Conservation (phyloP, 306 rosid genomes). For the Cucurbita maxima region DNA sequence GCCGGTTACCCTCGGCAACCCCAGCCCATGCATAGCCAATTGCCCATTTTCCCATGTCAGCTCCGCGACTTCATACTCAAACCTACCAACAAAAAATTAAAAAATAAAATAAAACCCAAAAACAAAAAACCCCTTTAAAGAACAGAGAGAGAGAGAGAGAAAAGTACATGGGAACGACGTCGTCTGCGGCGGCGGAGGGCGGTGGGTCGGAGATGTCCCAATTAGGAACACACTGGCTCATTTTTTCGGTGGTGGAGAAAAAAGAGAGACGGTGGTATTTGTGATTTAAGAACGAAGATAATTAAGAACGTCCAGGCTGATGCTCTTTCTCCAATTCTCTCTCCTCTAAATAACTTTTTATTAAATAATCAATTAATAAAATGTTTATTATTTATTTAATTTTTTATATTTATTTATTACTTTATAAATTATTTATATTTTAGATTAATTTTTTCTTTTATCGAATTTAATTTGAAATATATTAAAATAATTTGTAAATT, state of each 20-base stretch:
- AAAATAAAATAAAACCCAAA: neutral
- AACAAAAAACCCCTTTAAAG: neutral
- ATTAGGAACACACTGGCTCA: constrained; percentile 88
- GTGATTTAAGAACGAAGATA: neutral
- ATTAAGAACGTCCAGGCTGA: neutral
- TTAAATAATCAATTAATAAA: no score
- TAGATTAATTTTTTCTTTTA: no score
- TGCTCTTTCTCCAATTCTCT: no score
- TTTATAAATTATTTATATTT: no score
- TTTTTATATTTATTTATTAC: no score
- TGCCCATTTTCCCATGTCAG: constrained; percentile 94
- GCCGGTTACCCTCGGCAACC: constrained; percentile 32
- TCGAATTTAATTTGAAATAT: no score
- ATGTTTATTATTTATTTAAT: no score
- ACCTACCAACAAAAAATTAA: constrained; percentile 24
- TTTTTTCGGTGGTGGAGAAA: neutral
- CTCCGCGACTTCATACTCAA: constrained; percentile 69
- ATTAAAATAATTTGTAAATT: no score
- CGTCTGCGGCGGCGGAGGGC: constrained; percentile 20
- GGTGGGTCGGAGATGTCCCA: constrained; percentile 50
- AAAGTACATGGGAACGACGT: constrained; percentile 36
- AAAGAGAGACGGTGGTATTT: neutral
- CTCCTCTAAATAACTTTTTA: no score
- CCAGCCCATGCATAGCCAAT: constrained; percentile 65
- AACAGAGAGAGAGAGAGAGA: neutral